A percentile compares a stretch with the other conserved stretches of the same genome.
These are phyloP conservation scores for Cytospora leucostoma DNA, from an alignment of 2,329 filamentous ascomycete genomes.

Conservation along the genomic window DNA sequence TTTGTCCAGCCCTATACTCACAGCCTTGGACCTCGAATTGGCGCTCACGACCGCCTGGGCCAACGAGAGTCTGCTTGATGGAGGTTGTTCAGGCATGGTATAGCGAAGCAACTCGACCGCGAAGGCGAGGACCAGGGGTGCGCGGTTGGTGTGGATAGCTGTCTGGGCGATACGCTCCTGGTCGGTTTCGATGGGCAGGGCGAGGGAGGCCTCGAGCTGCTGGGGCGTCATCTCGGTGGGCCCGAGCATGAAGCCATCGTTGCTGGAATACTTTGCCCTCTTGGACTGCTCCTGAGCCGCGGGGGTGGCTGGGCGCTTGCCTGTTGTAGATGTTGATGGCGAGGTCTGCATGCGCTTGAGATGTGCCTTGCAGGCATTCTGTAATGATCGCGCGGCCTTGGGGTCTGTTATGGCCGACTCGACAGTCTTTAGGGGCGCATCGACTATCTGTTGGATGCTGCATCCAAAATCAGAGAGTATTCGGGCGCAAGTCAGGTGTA, in stretches of 20 bases:
- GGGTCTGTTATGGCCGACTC: slow-evolving; percentile 50
- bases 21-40: slow-evolving; percentile 76
- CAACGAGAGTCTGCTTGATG: slow-evolving; percentile 80
- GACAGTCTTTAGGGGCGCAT: slow-evolving; percentile 47
- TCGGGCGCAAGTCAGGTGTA: background rate
- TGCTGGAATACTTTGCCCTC: slow-evolving; percentile 35
- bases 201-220: slow-evolving; percentile 64
- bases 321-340: slow-evolving; percentile 2
- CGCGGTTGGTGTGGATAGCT: slow-evolving; percentile 72
- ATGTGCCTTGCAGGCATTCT: slow-evolving; percentile 56
- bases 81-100: slow-evolving; percentile 83
- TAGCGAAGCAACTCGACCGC: slow-evolving; percentile 71
- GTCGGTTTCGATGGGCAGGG: slow-evolving; percentile 57
- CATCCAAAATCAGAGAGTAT: background rate
- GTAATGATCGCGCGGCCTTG: slow-evolving; percentile 53
- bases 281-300: slow-evolving; percentile 34
- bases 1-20: slow-evolving; percentile 70
- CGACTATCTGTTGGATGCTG: slow-evolving; percentile 58
- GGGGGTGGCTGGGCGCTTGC: slow-evolving; percentile 38
- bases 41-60: slow-evolving; percentile 82
- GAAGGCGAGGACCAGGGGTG: slow-evolving; percentile 81
- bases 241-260: slow-evolving; percentile 35
- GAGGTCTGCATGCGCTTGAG: slow-evolving; percentile 42
- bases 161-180: slow-evolving; percentile 61
- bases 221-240: slow-evolving; percentile 48